Base-by-base conservation (phyloP, 257 asterid species). In the Prunella vulgaris region DNA sequence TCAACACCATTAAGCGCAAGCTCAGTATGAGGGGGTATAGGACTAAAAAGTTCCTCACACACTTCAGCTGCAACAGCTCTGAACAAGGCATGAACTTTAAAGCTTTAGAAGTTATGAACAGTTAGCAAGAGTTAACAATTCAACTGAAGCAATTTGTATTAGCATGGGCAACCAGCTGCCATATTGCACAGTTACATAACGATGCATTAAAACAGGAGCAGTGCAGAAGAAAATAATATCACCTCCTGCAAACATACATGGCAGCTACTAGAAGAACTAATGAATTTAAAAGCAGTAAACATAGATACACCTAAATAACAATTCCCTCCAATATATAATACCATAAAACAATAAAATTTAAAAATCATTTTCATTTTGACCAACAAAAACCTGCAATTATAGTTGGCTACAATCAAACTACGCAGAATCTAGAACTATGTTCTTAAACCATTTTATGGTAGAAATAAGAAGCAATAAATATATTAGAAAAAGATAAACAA, bases 21-120 rank as follows among this genome's bases (percentile, higher is more conserved):
- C 79, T 91, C 96, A 32, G 94, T 90, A 72, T 93, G 99, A 71
- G 99, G 96, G 33, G 97, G 90, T 70, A 83, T 73, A 12, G 99
- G 95, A 77, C 93, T 83, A 77, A 93, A 93, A 60, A 93, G 96
- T 70, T 93, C 99, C 84, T 88, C 97, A 10, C 99, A 93, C 66
- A 93, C 95, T 87, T 90, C 99, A 74, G 89, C 96, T 68, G 99
- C 97, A 72, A 93, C 90, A 81, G 97, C 96, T 71, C 99, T 90
- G 84, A 60, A 76, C 59, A 42, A 24, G 60, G 68, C 73, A 83
- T 60, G 37, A 70, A 58, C 13, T 37, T 21, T 52, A 28, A 51
- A 63, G 66, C 22, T 40, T 64, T 76, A 81, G 53, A 73, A 68
- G 15, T 17, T 67, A 60, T 13, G 54, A 72, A 30, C 25, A 56